Conservation (phyloP, 371 early-diverging fungal genomes). For the Zopfochytrium polystomum region DNA sequence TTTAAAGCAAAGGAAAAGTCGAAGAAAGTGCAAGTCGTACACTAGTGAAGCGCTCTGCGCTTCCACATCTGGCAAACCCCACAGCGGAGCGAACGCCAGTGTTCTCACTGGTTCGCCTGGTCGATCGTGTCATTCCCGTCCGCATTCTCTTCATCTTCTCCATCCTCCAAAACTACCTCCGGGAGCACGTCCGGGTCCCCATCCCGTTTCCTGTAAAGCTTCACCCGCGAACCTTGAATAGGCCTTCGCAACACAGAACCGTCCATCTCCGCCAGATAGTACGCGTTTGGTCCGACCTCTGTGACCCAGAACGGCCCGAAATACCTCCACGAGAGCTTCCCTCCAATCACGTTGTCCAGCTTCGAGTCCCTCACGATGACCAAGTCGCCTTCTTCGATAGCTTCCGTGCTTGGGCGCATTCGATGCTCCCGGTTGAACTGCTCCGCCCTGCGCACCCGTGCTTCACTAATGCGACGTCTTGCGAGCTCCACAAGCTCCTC, state of each 20-base stretch:
- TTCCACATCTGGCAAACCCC: too few species aligned
- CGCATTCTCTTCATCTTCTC: too few species aligned
- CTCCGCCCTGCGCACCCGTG: constrained; percentile 1
- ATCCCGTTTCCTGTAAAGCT: background rate
- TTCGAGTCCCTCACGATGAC: constrained; percentile 12
- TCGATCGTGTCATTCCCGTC: too few species aligned
- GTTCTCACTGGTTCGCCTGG: too few species aligned
- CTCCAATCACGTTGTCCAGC: constrained; percentile 12
- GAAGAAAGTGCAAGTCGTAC: too few species aligned
- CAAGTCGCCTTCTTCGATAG: constrained; percentile 6
- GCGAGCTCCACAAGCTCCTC: background rate
- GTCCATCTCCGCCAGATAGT: constrained; percentile 3
- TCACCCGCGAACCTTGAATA: constrained; percentile 4
- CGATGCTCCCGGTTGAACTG: background rate
- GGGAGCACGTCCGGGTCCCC: background rate
- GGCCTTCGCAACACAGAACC: constrained; percentile 3
- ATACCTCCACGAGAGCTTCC: constrained; percentile 5
- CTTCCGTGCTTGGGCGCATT: background rate
- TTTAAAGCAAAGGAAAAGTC: too few species aligned
- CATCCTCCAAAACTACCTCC: constrained; percentile 1
- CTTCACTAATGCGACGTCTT: background rate
- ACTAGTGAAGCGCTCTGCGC: too few species aligned
- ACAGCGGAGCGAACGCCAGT: too few species aligned
- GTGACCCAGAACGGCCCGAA: too few species aligned
- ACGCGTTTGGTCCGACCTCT: background rate